Conservation (phyloP, 192 early-diverging fungal genomes). For the Coemansia sp. region DNA sequence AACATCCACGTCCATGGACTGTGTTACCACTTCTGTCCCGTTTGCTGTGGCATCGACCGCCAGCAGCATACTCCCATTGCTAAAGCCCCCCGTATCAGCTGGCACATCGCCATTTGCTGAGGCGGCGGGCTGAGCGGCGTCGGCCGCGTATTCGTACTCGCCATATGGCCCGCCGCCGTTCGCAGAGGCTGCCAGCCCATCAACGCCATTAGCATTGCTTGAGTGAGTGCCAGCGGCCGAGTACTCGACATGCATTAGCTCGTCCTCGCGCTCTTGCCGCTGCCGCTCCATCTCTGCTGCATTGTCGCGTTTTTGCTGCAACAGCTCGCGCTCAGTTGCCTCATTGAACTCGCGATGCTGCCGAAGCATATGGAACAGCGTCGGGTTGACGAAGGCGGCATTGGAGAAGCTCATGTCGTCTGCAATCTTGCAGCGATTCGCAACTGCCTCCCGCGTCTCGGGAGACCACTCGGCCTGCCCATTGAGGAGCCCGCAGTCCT, state of each 20-base stretch:
- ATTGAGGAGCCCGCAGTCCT: constrained; percentile 32
- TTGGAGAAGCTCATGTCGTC: constrained; percentile 50
- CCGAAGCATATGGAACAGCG: constrained; percentile 49
- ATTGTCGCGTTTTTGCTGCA: constrained; percentile 35
- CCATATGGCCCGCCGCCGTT: background rate
- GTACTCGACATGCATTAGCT: background rate
- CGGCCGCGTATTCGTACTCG: background rate
- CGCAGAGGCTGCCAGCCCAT: background rate
- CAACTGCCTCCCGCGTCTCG: constrained; percentile 26
- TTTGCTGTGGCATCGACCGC: constrained; percentile 2
- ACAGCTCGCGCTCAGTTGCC: constrained; percentile 46
- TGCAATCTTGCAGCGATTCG: constrained; percentile 29
- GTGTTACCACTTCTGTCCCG: constrained; percentile 12
- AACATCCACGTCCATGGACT: constrained; percentile 33
- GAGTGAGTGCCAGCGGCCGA: background rate
- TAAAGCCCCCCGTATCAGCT: background rate
- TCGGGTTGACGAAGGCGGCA: constrained; percentile 48
- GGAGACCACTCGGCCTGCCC: constrained; percentile 33
- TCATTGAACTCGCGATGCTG: constrained; percentile 51
- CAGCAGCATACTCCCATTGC: constrained; percentile 17
- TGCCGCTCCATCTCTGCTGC: constrained; percentile 28
- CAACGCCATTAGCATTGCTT: background rate
- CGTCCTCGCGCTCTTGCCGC: constrained; percentile 11
- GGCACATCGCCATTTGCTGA: background rate
- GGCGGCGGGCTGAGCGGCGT: background rate